Evolutionary conservation across 2,329 filamentous ascomycete genomes (phyloP).

Genomic region (Pseudomassariella vexata): DNA sequence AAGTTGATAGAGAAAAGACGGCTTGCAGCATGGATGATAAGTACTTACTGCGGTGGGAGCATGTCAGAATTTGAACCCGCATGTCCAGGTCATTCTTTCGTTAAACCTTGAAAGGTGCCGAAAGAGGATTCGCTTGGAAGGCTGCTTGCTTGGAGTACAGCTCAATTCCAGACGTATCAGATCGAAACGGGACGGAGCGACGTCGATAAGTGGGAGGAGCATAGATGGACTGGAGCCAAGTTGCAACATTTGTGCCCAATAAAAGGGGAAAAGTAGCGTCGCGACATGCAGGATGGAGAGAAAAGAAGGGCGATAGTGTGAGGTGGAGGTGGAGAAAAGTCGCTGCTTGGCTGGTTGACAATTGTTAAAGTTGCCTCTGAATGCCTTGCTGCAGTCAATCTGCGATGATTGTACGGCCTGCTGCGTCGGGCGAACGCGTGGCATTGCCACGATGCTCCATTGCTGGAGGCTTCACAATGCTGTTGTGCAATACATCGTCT

Average conservation of each 20-base stretch:
- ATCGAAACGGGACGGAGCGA: slow-evolving; percentile 14
- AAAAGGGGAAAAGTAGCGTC: slow-evolving; percentile 13
- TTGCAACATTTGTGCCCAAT: slow-evolving; percentile 29
- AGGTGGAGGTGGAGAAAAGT: slow-evolving; percentile 21
- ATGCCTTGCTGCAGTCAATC: slow-evolving; percentile 9
- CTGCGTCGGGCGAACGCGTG: slow-evolving; percentile 2
- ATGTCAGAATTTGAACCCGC: slow-evolving; percentile 14
- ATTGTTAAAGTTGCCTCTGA: no score
- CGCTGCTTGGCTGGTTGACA: slow-evolving; percentile 14
- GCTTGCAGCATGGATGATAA: slow-evolving; percentile 16
- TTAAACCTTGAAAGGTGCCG: slow-evolving; percentile 16
- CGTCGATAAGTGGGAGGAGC: slow-evolving; percentile 13
- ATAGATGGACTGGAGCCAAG: slow-evolving; percentile 20
- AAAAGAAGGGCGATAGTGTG: slow-evolving; percentile 17
- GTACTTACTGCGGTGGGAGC: slow-evolving; percentile 22
- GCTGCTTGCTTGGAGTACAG: slow-evolving; percentile 15
- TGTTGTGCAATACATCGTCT: no score
- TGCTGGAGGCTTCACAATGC: no score
- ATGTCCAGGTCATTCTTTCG: no score
- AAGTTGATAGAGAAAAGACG: slow-evolving; percentile 13
- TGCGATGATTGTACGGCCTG: slow-evolving; percentile 3
- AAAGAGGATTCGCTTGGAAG: slow-evolving; percentile 18
- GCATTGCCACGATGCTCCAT: slow-evolving; percentile 20
- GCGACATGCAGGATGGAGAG: slow-evolving; percentile 17
- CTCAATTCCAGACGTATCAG: slow-evolving; percentile 14